Evolutionary conservation across 495 filamentous ascomycete genomes (phyloP).

Genomic region (Podospora comata): DNA sequence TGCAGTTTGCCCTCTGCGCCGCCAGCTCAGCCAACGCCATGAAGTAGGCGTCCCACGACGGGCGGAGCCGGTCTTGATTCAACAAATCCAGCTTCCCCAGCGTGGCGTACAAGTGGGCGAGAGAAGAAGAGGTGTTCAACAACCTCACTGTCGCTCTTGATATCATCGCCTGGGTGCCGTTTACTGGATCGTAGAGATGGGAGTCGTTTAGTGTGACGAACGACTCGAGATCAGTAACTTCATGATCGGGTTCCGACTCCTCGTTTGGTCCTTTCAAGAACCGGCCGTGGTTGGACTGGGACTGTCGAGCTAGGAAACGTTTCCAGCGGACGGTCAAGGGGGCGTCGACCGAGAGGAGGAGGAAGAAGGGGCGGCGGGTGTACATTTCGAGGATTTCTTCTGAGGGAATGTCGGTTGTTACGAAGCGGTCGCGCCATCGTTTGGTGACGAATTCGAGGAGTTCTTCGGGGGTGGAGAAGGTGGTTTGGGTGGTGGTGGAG

Average conservation of each 20-base stretch:
- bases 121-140: constrained; percentile 73
- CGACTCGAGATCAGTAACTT: constrained; percentile 60
- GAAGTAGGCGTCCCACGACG: constrained; percentile 97
- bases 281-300: not conserved
- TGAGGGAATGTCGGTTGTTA: constrained; percentile 76
- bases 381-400: constrained; percentile 67
- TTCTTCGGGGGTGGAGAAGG: constrained; percentile 57
- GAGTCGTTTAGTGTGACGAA: constrained; percentile 76
- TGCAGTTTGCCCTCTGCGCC: constrained; percentile 90
- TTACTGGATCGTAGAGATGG: constrained; percentile 65
- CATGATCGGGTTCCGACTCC: constrained; percentile 48
- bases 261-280: not conserved
- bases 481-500: constrained; percentile 22
- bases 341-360: constrained; percentile 88
- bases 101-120: constrained; percentile 64
- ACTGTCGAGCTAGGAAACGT: constrained; percentile 49
- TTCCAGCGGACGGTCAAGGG: constrained; percentile 79
- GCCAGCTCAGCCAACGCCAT: constrained; percentile 93
- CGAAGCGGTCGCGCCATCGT: constrained; percentile 75
- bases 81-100: constrained; percentile 69
- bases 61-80: constrained; percentile 74
- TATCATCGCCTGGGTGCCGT: constrained; percentile 68
- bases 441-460: constrained; percentile 83
- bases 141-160: constrained; percentile 77
- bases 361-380: constrained; percentile 79